Evolutionary conservation across 2,329 filamentous ascomycete genomes (phyloP).

Genomic region (Aspergillus sergii): DNA sequence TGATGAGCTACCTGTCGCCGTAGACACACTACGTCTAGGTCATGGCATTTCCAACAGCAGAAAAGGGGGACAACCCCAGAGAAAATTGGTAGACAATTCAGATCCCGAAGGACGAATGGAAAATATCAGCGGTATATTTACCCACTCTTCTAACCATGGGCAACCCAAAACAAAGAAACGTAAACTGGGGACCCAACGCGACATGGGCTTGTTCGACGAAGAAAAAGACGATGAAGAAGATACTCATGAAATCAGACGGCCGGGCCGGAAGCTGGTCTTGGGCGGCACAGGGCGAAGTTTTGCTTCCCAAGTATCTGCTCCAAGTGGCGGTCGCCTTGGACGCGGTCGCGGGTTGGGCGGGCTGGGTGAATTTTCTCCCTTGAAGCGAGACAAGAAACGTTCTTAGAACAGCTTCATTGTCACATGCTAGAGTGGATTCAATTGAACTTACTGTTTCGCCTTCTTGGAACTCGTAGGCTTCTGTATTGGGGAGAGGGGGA

Average conservation of each 20-base stretch:
- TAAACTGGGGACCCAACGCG: conserved; percentile 65
- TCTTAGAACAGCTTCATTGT: conserved; percentile 9
- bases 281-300: conserved; percentile 24
- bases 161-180: conserved; percentile 67
- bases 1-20: not conserved
- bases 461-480: not conserved
- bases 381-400: conserved; percentile 68
- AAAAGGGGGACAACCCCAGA: conserved; percentile 18
- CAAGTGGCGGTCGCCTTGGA: conserved; percentile 7
- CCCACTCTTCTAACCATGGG: conserved; percentile 18
- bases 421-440: not conserved
- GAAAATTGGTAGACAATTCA: not conserved
- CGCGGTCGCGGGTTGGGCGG: conserved; percentile 41
- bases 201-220: conserved; percentile 70
- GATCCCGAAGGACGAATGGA: conserved; percentile 20
- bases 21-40: conserved; percentile 1
- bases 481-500: not conserved
- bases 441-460: not conserved
- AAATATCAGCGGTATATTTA: conserved; percentile 20
- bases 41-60: not conserved
- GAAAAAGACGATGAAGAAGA: conserved; percentile 56
- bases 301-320: conserved; percentile 8
- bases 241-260: conserved; percentile 24
- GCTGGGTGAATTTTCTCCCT: conserved; percentile 67
- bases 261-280: conserved; percentile 29